Base-by-base conservation (phyloP, 2,329 filamentous ascomycete genomes). In the Daldinia sp. region DNA sequence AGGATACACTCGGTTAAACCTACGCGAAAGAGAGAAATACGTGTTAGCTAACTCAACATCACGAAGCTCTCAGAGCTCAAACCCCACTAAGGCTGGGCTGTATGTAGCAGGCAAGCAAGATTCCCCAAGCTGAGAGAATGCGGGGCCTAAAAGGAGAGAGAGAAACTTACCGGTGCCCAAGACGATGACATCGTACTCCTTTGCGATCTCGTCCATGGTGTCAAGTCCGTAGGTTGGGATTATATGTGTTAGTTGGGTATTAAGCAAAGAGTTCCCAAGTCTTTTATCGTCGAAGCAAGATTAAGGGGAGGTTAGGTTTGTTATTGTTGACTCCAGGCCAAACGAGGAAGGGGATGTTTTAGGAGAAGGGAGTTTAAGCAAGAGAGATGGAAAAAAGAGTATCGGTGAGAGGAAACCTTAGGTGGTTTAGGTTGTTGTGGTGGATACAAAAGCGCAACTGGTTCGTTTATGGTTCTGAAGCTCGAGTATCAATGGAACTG, bases 1-100 rank as follows among this genome's bases (percentile, higher is more conserved):
- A 99, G 92, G 80, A 99, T 96, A 85, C 96, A 99, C 89, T 99
- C 96, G 72, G 95, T 98, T 88, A 99, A 84, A 80, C 96, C 95
- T 97, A 6, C 5, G 44, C 23, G 44, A 37, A 13, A 79, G n/a
- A 30, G 39, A 15, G 18, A 56, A 39, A 78, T 82, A 81, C 78
- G 53, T 60, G 62, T 73, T 60, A 66, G 63, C 20, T 48, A 26
- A 26, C 70, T 60, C 63, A 55, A 59, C 53, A 63, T 70, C 60
- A 63, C 41, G 57, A 69, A 66, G 56, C 7, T 4, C 35, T 39
- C 12, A 15, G 10, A 35, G 10, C 13, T 41, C 54, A 44, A 67
- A 42, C 53, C 35, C 65, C 66, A 72, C 67, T 62, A 68, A 48
- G 28, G 33, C 53, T 30, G 51, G 28, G 33, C 53, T 30, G 51